phyloP scores from a whole-genome alignment of 2,329 filamentous ascomycete species.

The Magnaporthiopsis poae region DNA sequence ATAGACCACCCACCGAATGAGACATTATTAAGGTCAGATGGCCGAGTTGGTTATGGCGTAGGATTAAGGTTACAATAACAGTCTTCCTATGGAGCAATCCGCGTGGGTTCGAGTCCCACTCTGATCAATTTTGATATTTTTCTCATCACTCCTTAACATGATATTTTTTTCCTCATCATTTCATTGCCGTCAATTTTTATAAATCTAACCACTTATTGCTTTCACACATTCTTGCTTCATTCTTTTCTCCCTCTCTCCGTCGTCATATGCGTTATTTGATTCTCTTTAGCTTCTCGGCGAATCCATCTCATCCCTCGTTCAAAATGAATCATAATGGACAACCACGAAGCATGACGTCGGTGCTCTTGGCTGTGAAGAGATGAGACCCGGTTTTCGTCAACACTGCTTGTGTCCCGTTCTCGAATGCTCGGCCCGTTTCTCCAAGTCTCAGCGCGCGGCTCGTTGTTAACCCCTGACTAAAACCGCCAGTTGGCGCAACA shows the following conservation, averaged over 20 bases:
- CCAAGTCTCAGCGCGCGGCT: neutral
- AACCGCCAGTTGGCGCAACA: neutral
- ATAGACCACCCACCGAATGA: neutral
- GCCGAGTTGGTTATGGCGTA: neutral
- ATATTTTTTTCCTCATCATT: neutral
- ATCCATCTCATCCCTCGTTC: no score
- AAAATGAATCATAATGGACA: neutral
- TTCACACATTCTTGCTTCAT: no score
- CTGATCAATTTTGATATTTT: constrained; percentile 8
- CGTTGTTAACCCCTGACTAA: neutral
- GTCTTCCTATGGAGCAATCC: constrained; percentile 9
- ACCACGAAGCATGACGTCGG: no score
- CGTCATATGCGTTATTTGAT: no score
- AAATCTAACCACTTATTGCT: no score
- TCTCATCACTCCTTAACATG: no score
- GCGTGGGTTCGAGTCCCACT: constrained; percentile 16
- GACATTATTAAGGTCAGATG: neutral
- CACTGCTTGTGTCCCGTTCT: neutral
- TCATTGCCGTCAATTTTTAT: no score
- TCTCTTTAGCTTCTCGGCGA: no score
- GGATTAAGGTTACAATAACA: neutral
- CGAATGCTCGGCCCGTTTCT: neutral
- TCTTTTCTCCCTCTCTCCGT: no score
- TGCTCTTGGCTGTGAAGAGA: neutral
- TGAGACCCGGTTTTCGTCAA: neutral